Percentiles rank a stretch among this genome's conserved stretches.
These are phyloP conservation scores for Silene uniflora DNA, from an alignment of 148 eudicot species.

Conservation along the genomic window DNA sequence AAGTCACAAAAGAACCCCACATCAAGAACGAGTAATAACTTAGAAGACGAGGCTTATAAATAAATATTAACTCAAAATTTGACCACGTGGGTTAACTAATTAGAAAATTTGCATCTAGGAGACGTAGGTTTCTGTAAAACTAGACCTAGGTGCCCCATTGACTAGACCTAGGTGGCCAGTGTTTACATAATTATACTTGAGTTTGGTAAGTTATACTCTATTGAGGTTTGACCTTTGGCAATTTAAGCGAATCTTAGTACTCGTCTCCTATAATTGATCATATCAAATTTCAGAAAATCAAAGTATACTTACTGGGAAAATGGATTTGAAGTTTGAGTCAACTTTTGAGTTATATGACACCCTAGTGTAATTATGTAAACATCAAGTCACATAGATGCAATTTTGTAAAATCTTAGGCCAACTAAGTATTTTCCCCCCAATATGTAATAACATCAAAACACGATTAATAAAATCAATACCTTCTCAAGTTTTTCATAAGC, in stretches of 20 bases:
- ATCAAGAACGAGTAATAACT: neutral
- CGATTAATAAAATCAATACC: conserved; percentile 39
- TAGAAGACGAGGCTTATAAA: neutral
- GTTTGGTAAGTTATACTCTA: neutral
- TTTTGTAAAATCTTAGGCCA: neutral
- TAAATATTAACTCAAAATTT: neutral
- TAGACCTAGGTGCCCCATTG: neutral
- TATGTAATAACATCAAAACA: neutral
- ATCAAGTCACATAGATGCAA: neutral
- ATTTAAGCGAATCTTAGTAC: neutral
- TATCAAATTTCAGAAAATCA: neutral
- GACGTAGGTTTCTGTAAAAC: neutral
- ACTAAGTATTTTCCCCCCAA: neutral
- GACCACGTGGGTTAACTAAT: neutral
- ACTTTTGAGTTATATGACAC: neutral
- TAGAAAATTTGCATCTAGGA: neutral
- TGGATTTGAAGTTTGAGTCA: neutral
- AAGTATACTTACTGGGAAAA: neutral
- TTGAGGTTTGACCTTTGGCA: neutral
- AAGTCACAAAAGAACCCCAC: conserved; percentile 5
- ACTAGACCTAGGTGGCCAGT: neutral
- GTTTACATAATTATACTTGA: neutral
- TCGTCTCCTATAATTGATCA: neutral
- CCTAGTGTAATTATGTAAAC: neutral
- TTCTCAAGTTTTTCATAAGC: conserved; percentile 88